These are phyloP conservation scores for Penicillium concentricum DNA, from an alignment of 2,329 filamentous ascomycete genomes.

Conservation along the genomic window DNA sequence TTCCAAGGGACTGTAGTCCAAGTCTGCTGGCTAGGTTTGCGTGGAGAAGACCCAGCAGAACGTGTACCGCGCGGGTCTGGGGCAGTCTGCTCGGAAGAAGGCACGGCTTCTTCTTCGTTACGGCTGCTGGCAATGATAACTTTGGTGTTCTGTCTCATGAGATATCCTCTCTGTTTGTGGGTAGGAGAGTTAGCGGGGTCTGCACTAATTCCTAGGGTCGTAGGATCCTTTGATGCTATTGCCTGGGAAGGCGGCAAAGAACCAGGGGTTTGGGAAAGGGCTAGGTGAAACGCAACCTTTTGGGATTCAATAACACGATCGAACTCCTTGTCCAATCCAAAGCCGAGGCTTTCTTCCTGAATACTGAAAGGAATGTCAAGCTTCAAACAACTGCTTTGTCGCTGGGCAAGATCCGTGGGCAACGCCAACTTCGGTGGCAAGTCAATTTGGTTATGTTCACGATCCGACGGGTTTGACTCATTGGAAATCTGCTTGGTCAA, in stretches of 20 bases:
- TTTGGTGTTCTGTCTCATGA: conserved; percentile 98
- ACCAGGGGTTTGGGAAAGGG: conserved; percentile 38
- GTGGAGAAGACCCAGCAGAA: conserved; percentile 68
- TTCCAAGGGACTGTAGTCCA: conserved; percentile 99
- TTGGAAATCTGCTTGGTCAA: conserved; percentile 25
- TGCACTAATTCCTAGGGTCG: conserved; percentile 25
- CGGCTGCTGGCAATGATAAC: conserved; percentile 83
- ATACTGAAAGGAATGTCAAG: conserved; percentile 76
- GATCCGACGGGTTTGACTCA: conserved; percentile 18
- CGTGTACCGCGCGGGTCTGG: conserved; percentile 49
- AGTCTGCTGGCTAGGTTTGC: conserved; percentile 79
- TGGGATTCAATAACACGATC: conserved; percentile 92
- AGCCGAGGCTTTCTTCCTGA: conserved; percentile 66
- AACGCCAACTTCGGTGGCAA: conserved; percentile 17
- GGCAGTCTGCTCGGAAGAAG: conserved; percentile 26
- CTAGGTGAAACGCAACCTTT: conserved; percentile 73
- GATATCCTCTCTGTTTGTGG: conserved; percentile 84
- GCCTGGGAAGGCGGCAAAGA: conserved; percentile 7
- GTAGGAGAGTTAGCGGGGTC: conserved; percentile 63
- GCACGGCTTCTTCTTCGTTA: conserved; percentile 56
- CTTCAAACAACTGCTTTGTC: conserved; percentile 74
- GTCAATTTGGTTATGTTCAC: conserved; percentile 12
- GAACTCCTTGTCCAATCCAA: conserved; percentile 88
- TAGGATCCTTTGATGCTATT: conserved; percentile 16
- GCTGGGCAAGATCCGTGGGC: conserved; percentile 44